Base-by-base conservation (phyloP, 352 stramenopile species). In the Globisporangium carolinianum region DNA sequence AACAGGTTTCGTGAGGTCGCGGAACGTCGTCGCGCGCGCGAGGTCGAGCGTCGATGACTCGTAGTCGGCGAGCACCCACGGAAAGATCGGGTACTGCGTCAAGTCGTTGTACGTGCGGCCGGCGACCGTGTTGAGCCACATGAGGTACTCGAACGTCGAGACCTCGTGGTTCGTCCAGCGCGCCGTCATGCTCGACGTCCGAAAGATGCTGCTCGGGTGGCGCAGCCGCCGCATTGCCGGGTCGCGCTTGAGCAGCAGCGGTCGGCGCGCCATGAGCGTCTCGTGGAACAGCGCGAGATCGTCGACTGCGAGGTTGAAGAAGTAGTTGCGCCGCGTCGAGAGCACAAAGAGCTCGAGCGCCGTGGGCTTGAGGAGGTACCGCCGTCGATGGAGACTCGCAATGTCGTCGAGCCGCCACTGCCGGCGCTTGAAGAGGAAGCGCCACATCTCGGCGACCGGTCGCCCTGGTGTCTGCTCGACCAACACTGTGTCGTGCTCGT, bases 1-100 rank as follows among this genome's bases (percentile, higher is more conserved):
- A 42, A 99, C 92, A 18, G 98, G 97, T 60, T 99, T 99, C 7
- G 74, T 86, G 15, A 99, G 68, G 73, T 99, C 96, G 51, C 98
- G 87, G 68, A 97, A 99, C 8, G 91, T 85, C 8, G 84, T 75
- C 3, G 71, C 81, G 43, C 77, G 63, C 38, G 73, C 66, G 32
- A 94, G 63, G 55, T 95, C 85, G 14, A 96, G 60, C 14, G 54
- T 69, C 17, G 63, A n/a, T 1, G 81, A 94, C 36, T 89, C 81
- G 64, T 96, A 97, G 66, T 97, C 83, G 0, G 85, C 73, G 17
- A 97, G 62, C n/a, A 97, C 67, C 88, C 87, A 97, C 9, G 90
- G 89, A 55, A 97, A 97, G 35, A 97, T 95, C 15, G 97, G 97
- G 72, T 99, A 99, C 69, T 98, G 95, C 1, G 82, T 96, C 50